phyloP scores from a whole-genome alignment of 1,139 yeast genomes.

The Saccharomycopsis crataegensis region DNA sequence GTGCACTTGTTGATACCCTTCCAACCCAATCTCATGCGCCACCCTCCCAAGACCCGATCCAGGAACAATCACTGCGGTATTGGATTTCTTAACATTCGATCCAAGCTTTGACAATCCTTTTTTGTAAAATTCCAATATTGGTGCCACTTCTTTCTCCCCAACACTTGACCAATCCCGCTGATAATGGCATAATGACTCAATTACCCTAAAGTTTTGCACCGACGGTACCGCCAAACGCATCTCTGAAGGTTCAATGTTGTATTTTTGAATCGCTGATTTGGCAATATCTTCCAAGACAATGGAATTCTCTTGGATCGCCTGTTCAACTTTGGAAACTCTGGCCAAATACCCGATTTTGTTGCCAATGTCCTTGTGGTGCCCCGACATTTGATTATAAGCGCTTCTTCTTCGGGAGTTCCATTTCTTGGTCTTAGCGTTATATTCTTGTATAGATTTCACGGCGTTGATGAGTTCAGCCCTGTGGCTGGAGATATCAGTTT shows the following conservation, averaged over 20 bases:
- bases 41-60: constrained; percentile 76
- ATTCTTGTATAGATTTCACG: constrained; percentile 42
- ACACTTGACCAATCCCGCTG: constrained; percentile 62
- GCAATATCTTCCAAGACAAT: constrained; percentile 39
- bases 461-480: constrained; percentile 42
- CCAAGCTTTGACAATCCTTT: constrained; percentile 26
- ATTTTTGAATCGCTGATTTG: constrained; percentile 32
- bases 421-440: constrained; percentile 34
- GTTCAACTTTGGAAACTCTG: constrained; percentile 43
- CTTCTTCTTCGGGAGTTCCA: constrained; percentile 41
- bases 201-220: constrained; percentile 45
- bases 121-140: constrained; percentile 44
- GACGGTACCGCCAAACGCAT: constrained; percentile 25
- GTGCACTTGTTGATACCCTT: constrained; percentile 43
- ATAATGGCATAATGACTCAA: constrained; percentile 67
- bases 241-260: constrained; percentile 40
- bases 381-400: constrained; percentile 42
- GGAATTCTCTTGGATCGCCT: constrained; percentile 39
- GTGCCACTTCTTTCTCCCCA: constrained; percentile 42
- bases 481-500: constrained; percentile 22
- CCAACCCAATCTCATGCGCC: constrained; percentile 50
- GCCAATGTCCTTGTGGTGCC: constrained; percentile 49
- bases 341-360: constrained; percentile 47
- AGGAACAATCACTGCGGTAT: constrained; percentile 55
- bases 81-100: constrained; percentile 21